Evolutionary conservation across 371 early-diverging fungal genomes (phyloP), one percentile per base, ranked within the genome.

Genomic region (Enterocytospora artemiae): DNA sequence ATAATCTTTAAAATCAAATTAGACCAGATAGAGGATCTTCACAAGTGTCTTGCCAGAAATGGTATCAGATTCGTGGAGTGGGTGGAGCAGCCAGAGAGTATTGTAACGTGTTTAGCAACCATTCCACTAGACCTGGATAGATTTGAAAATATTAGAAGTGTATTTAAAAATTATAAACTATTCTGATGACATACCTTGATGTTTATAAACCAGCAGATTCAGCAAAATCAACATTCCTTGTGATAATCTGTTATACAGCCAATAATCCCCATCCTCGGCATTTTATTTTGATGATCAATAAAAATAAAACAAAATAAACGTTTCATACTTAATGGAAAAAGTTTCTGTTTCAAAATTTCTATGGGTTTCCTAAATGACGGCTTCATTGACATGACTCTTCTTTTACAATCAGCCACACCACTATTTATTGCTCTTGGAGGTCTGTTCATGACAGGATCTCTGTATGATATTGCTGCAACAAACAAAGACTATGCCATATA

Each of bases 391-490:
- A 28, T 50, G 3, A 27, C 54, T 3, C 1, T 67, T 14, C 32
- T 67, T 2, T 37, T 48, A 28, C 73, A 77, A 36, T 68, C 73
- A 7, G 53, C 66, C 1, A 71, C 71, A 7, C 56, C 67, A 24
- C 62, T 79, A 1, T 2, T 70, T 22, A 74, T 77, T 48, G 75
- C 76, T 4, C 59, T 77, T 20, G 27, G 59, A 7, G 77, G 79
- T 0, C 53, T 79, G 36, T 32, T 72, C 9, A 32, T 71, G n/a
- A 67, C 70, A 37, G 71, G 75, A 9, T 34, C 30, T 12, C 43
- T 56, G 5, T 63, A 75, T 1, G 64, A 67, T 33, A 22, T 56
- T 12, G 51, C 39, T 39, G 24, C 65, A 2, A 49, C 51, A n/a
- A 36, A 37, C 9, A 24, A n/a, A 22, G 34, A 25, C 16, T 46